Conservation (phyloP, 129 eudicot species). For the Calendula officinalis region DNA sequence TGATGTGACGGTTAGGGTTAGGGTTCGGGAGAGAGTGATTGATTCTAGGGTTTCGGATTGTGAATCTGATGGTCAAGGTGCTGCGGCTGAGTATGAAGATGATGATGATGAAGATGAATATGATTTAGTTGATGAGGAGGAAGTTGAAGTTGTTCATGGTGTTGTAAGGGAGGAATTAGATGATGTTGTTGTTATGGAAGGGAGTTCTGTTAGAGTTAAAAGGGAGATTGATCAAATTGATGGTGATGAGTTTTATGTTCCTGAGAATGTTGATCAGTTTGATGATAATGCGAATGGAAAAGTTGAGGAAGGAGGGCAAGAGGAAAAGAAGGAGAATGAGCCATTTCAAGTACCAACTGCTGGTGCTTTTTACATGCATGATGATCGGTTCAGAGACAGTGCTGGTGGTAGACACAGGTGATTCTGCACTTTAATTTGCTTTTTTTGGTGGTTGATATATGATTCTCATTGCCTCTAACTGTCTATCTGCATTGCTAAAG, state of each 20-base stretch:
- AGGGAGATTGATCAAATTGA: constrained; percentile 17
- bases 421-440: neutral
- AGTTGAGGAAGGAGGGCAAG: constrained; percentile 9
- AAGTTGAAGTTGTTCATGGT: constrained; percentile 19
- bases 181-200: constrained; percentile 23
- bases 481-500: neutral
- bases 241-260: constrained; percentile 26
- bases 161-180: constrained; percentile 10
- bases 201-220: constrained; percentile 28
- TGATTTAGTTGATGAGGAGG: constrained; percentile 42
- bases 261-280: constrained; percentile 21
- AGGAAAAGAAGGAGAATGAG: constrained; percentile 77
- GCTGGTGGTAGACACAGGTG: constrained; percentile 76
- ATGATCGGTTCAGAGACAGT: constrained; percentile 77
- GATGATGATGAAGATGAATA: constrained; percentile 46
- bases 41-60: constrained; percentile 58
- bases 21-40: constrained; percentile 22
- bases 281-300: neutral
- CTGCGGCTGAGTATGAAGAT: constrained; percentile 73
- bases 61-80: constrained; percentile 85
- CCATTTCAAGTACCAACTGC: constrained; percentile 93
- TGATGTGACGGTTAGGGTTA: constrained; percentile 24
- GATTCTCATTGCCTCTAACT: neutral
- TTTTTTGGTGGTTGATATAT: neutral
- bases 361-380: constrained; percentile 98